phyloP scores from a whole-genome alignment of 1,139 yeast genomes.

The Kurtzmaniella quercitrusa region DNA sequence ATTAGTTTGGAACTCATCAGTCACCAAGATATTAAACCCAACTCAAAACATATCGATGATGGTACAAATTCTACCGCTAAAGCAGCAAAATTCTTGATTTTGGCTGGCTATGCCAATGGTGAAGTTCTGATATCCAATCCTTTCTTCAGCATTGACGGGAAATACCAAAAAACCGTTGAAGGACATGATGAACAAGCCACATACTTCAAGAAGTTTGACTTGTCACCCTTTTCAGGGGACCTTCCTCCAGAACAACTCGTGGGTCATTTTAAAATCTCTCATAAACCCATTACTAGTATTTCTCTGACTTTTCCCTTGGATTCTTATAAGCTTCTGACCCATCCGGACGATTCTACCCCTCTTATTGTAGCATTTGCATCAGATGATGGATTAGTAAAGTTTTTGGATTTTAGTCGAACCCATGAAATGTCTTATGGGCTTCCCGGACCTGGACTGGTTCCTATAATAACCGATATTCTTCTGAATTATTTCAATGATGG shows the following conservation, averaged over 20 bases:
- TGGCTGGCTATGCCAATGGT: conserved; percentile 40
- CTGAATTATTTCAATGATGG: conserved; percentile 70
- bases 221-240: conserved; percentile 22
- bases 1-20: conserved; percentile 30
- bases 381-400: conserved; percentile 62
- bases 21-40: not conserved
- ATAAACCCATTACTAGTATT: conserved; percentile 44
- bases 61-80: not conserved
- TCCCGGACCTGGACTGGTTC: conserved; percentile 22
- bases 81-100: conserved; percentile 15
- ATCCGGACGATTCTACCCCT: conserved; percentile 40
- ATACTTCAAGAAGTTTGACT: conserved; percentile 37
- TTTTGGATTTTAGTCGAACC: conserved; percentile 46
- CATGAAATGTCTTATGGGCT: conserved; percentile 18
- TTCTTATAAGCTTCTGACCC: not conserved
- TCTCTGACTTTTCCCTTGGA: conserved; percentile 6
- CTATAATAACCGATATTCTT: conserved; percentile 51
- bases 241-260: conserved; percentile 16
- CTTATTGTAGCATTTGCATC: conserved; percentile 53
- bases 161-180: conserved; percentile 25
- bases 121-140: conserved; percentile 38
- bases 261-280: conserved; percentile 60
- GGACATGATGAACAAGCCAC: conserved; percentile 34
- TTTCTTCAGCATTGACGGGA: conserved; percentile 11
- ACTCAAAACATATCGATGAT: not conserved